Conservation (phyloP, 108 stramenopile genomes). For the Skeletonema costatum region DNA sequence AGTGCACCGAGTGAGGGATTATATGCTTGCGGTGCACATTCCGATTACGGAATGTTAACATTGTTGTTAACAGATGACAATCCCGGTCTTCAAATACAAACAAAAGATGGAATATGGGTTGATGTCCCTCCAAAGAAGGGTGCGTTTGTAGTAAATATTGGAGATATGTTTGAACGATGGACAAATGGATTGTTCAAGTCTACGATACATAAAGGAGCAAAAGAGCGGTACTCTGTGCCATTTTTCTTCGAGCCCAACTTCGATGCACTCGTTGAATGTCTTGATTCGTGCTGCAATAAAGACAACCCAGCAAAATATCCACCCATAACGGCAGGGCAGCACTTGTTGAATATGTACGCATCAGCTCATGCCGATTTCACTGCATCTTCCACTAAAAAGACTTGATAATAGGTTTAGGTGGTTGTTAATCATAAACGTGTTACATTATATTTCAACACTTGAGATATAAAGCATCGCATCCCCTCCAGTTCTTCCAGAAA, state of each 20-base stretch:
- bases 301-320: slow-evolving; percentile 44
- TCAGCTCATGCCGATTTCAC: slow-evolving; percentile 57
- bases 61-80: slow-evolving; percentile 61
- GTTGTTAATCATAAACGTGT: background rate
- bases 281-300: slow-evolving; percentile 27
- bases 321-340: slow-evolving; percentile 53
- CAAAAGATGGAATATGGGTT: slow-evolving; percentile 48
- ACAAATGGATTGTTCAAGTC: slow-evolving; percentile 70
- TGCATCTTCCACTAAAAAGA: background rate
- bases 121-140: slow-evolving; percentile 58
- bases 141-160: slow-evolving; percentile 84
- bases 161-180: slow-evolving; percentile 86
- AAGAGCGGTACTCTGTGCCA: slow-evolving; percentile 69
- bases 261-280: slow-evolving; percentile 53
- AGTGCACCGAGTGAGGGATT: slow-evolving; percentile 53
- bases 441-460: background rate
- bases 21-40: slow-evolving; percentile 71
- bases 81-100: slow-evolving; percentile 64
- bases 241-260: slow-evolving; percentile 75
- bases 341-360: slow-evolving; percentile 61
- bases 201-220: slow-evolving; percentile 56
- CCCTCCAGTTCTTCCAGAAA: background rate
- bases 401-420: background rate
- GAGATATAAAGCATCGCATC: background rate
- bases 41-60: slow-evolving; percentile 69